Conservation (phyloP, 2,329 filamentous ascomycete genomes). For the Xylariaceae sp. region DNA sequence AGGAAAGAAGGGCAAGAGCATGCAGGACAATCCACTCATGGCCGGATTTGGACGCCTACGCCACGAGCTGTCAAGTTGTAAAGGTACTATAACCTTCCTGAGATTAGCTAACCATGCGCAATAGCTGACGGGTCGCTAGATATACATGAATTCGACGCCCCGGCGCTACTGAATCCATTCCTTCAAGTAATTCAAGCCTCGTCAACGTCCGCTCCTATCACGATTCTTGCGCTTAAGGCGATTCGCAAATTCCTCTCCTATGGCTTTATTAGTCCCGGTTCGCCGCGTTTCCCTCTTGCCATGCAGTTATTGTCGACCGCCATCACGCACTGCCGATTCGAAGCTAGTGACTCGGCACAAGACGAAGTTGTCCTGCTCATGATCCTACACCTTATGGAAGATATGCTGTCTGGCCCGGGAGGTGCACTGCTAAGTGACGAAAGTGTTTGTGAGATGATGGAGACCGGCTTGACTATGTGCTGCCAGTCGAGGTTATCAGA, state of each 20-base stretch:
- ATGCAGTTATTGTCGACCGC: constrained; percentile 96
- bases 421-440: constrained; percentile 95
- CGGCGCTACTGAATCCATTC: constrained; percentile 88
- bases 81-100: constrained; percentile 59
- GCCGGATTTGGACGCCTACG: constrained; percentile 90
- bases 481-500: constrained; percentile 92
- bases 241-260: constrained; percentile 98
- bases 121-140: constrained; percentile 57
- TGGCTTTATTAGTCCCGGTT: constrained; percentile 82
- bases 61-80: constrained; percentile 84
- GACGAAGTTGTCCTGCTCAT: constrained; percentile 94
- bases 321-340: constrained; percentile 96
- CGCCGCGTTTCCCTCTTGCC: constrained; percentile 84
- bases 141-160: constrained; percentile 86
- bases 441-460: constrained; percentile 99
- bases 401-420: constrained; percentile 92
- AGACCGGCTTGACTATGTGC: constrained; percentile 94
- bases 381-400: constrained; percentile 97
- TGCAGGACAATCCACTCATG: constrained; percentile 97
- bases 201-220: constrained; percentile 94
- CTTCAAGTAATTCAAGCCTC: constrained; percentile 96
- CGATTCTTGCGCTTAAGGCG: constrained; percentile 88
- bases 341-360: constrained; percentile 91
- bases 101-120: background rate
- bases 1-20: constrained; percentile 94